These are phyloP conservation scores for Termitomyces heimii DNA, from an alignment of 768 basidiomycete species.

Conservation along the genomic window DNA sequence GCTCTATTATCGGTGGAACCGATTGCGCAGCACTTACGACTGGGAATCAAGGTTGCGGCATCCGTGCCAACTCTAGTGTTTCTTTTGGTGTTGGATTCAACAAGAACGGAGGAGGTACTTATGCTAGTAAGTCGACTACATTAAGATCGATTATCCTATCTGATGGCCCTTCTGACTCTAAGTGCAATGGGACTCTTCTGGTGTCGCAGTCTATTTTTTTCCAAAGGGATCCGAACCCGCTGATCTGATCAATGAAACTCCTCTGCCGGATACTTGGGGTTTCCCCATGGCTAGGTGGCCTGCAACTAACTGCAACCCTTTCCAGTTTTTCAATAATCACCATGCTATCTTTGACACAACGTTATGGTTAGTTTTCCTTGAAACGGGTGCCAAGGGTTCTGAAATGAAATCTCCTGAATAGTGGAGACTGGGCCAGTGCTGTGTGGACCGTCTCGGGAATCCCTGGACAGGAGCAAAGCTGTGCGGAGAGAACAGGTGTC, in stretches of 20 bases:
- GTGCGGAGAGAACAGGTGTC: constrained; percentile 77
- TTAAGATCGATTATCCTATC: not conserved
- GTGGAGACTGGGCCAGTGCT: constrained; percentile 85
- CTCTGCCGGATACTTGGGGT: constrained; percentile 75
- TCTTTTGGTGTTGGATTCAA: constrained; percentile 90
- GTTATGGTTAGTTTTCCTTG: constrained; percentile 50
- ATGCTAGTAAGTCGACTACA: constrained; percentile 62
- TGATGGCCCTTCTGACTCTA: not conserved
- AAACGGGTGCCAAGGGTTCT: not conserved
- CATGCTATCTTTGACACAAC: constrained; percentile 83
- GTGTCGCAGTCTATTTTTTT: constrained; percentile 83
- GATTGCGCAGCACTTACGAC: constrained; percentile 70
- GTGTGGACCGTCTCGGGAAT: constrained; percentile 72
- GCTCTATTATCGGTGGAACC: constrained; percentile 60
- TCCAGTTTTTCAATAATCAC: constrained; percentile 73
- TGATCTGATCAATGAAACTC: constrained; percentile 71
- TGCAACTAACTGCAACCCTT: constrained; percentile 66
- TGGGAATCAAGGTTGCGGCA: constrained; percentile 77
- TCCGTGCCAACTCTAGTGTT: constrained; percentile 50
- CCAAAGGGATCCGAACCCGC: constrained; percentile 63
- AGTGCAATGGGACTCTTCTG: constrained; percentile 75
- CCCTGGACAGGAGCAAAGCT: constrained; percentile 84
- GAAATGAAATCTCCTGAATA: constrained; percentile 18
- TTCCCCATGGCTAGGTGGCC: constrained; percentile 76
- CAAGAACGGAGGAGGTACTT: constrained; percentile 78